phyloP scores from a whole-genome alignment of 768 basidiomycete species.

The Mycena maculata region DNA sequence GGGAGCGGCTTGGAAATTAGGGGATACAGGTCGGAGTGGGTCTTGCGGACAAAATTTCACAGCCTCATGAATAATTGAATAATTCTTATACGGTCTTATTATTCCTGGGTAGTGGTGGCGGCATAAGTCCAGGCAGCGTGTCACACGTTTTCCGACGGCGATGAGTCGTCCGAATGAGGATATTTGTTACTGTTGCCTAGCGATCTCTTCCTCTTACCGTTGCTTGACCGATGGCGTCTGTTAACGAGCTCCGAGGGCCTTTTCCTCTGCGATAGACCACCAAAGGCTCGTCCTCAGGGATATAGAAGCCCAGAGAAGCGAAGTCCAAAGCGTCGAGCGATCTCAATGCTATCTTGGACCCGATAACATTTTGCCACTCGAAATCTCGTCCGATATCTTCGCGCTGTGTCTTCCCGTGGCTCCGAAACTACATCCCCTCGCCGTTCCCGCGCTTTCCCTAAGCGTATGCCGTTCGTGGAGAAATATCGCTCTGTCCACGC shows the following conservation, averaged over 20 bases:
- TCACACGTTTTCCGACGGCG: too few species aligned
- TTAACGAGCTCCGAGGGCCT: neutral
- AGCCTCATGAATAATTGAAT: too few species aligned
- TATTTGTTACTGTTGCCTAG: too few species aligned
- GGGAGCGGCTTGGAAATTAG: too few species aligned
- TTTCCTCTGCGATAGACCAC: neutral
- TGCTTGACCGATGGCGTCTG: neutral
- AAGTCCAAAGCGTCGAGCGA: neutral
- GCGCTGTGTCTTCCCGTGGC: neutral
- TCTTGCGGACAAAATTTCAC: too few species aligned
- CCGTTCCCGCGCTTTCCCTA: neutral
- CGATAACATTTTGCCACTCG: conserved; percentile 4
- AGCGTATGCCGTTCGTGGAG: conserved; percentile 8
- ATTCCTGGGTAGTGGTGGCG: too few species aligned
- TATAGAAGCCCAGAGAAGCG: neutral
- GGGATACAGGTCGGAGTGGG: too few species aligned
- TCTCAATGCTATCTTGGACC: neutral
- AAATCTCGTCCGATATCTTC: conserved; percentile 13
- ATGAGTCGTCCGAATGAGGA: too few species aligned
- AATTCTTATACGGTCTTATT: too few species aligned
- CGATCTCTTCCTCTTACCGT: too few species aligned
- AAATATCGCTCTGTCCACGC: conserved; percentile 6
- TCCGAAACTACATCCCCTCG: neutral
- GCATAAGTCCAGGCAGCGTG: too few species aligned
- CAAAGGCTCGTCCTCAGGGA: neutral